A percentile compares a stretch with the other conserved stretches of the same genome.
phyloP scores from a whole-genome alignment of 2,329 filamentous ascomycete genomes.

The Clathrospora elynae region DNA sequence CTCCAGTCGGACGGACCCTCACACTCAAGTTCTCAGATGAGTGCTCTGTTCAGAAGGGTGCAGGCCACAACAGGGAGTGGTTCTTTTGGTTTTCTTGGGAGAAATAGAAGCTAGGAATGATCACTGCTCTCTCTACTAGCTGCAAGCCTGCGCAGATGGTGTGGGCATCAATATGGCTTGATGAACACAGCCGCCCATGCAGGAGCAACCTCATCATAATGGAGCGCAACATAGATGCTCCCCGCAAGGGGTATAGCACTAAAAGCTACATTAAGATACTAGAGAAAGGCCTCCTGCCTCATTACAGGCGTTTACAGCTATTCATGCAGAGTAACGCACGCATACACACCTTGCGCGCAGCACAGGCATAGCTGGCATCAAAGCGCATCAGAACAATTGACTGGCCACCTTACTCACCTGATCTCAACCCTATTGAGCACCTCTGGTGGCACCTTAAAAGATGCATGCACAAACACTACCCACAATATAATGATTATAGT shows the following conservation, averaged over 20 bases:
- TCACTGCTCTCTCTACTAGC: constrained; percentile 12
- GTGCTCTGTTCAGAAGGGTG: constrained; percentile 22
- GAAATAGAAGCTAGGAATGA: constrained; percentile 22
- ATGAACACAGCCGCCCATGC: constrained; percentile 4
- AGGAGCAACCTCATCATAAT: constrained; percentile 15
- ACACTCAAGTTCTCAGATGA: constrained; percentile 20
- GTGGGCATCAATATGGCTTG: constrained; percentile 20
- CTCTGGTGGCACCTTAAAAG: constrained; percentile 30
- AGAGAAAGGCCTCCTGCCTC: constrained; percentile 11
- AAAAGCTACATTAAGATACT: constrained; percentile 16
- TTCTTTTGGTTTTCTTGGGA: constrained; percentile 17
- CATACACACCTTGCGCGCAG: constrained; percentile 22
- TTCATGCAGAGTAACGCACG: constrained; percentile 31
- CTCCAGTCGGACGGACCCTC: no score
- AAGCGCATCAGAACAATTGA: constrained; percentile 21
- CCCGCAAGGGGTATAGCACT: constrained; percentile 9
- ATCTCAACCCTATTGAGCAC: constrained; percentile 40
- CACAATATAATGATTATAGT: constrained; percentile 20
- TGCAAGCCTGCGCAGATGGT: constrained; percentile 18
- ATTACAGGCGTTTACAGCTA: constrained; percentile 7
- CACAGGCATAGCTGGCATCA: constrained; percentile 15
- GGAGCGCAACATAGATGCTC: constrained; percentile 14
- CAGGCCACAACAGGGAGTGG: constrained; percentile 9
- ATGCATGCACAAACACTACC: constrained; percentile 19
- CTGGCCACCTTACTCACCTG: constrained; percentile 28